Evolutionary conservation across 2,329 filamentous ascomycete species (phyloP).

Genomic region (Fusarium multiceps): DNA sequence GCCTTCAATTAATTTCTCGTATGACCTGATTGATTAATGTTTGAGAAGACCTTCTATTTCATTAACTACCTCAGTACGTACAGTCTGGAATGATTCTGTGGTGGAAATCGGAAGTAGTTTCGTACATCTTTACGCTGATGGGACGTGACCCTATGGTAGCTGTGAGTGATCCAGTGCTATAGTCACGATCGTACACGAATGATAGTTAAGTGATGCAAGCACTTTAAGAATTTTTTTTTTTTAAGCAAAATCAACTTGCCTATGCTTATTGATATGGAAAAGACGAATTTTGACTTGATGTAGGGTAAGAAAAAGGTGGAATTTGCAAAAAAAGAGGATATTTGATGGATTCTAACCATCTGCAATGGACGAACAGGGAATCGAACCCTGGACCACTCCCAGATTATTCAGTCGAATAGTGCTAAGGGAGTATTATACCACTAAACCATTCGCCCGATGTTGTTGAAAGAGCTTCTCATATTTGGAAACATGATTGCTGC

Average conservation of each 20-base stretch:
- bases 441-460: slow-evolving; percentile 48
- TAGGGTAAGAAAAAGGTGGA: neutral
- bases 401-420: slow-evolving; percentile 37
- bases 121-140: accelerated
- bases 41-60: neutral
- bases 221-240: too few species aligned
- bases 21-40: neutral
- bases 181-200: neutral
- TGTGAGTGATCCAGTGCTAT: accelerated
- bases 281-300: neutral
- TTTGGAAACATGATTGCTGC: neutral
- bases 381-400: slow-evolving; percentile 50
- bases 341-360: slow-evolving; percentile 38
- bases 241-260: neutral
- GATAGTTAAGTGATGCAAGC: accelerated
- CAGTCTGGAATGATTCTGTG: neutral
- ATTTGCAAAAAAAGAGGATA: slow-evolving; percentile 36
- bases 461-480: accelerated
- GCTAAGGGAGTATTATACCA: slow-evolving; percentile 51
- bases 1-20: too few species aligned
- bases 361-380: slow-evolving; percentile 47
- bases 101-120: neutral
- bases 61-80: too few species aligned
- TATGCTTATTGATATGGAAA: accelerated
- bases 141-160: neutral